These are phyloP conservation scores for Kwoniella sp. DNA, from an alignment of 768 basidiomycete species.

Conservation along the genomic window DNA sequence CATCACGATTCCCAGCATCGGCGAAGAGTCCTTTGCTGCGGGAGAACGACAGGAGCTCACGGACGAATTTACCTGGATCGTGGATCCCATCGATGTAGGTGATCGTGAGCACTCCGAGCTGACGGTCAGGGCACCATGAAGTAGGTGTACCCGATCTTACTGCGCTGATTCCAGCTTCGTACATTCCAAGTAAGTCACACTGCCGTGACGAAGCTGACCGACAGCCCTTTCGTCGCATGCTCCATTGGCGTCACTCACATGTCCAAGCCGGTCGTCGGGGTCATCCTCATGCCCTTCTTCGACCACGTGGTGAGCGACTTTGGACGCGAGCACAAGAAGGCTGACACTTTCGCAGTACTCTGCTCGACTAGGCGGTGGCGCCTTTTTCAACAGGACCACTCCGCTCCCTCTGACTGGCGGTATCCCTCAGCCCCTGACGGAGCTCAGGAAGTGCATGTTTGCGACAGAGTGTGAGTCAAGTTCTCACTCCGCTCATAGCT, in stretches of 20 bases:
- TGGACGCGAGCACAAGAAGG: not conserved
- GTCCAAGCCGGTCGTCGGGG: slow-evolving; percentile 74
- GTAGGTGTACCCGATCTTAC: slow-evolving; percentile 11
- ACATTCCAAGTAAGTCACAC: slow-evolving; percentile 53
- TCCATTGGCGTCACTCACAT: slow-evolving; percentile 83
- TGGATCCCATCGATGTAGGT: slow-evolving; percentile 74
- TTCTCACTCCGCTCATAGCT: not conserved
- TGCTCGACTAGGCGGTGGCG: slow-evolving; percentile 72
- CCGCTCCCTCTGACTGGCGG: slow-evolving; percentile 61
- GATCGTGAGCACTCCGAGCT: not conserved
- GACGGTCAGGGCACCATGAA: slow-evolving; percentile 31
- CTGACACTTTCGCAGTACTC: slow-evolving; percentile 55
- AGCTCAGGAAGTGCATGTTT: slow-evolving; percentile 66
- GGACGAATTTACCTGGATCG: slow-evolving; percentile 87
- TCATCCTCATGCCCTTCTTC: slow-evolving; percentile 87
- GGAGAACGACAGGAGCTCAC: slow-evolving; percentile 64
- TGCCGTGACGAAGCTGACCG: slow-evolving; percentile 57
- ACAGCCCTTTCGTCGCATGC: slow-evolving; percentile 74
- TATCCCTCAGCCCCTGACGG: slow-evolving; percentile 58
- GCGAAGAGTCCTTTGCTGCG: slow-evolving; percentile 82
- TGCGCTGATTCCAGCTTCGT: slow-evolving; percentile 38
- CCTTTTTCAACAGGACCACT: slow-evolving; percentile 60
- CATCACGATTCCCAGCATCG: slow-evolving; percentile 59
- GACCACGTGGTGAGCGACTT: slow-evolving; percentile 61
- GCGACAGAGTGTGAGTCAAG: slow-evolving; percentile 62